phyloP scores from a whole-genome alignment of 2,329 filamentous ascomycete species.

The Calonectria pseudoturangicola region DNA sequence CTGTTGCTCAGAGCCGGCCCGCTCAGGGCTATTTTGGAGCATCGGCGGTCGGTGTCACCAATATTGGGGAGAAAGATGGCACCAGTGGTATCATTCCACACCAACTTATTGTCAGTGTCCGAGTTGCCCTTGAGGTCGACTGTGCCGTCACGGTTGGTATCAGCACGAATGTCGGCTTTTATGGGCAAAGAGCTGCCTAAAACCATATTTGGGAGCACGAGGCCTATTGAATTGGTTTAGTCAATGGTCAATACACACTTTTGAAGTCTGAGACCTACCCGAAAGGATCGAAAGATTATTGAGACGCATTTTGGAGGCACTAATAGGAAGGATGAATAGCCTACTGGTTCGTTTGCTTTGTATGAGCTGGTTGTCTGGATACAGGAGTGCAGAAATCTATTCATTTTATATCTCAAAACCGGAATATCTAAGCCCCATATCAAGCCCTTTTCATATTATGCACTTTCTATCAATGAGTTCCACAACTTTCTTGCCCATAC shows the following conservation, averaged over 20 bases:
- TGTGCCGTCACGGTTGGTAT: constrained; percentile 61
- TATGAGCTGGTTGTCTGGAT: neutral
- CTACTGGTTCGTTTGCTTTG: neutral
- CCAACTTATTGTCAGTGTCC: constrained; percentile 51
- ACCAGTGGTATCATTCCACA: constrained; percentile 52
- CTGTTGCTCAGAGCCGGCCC: constrained; percentile 41
- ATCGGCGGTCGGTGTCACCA: constrained; percentile 58
- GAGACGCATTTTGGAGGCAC: neutral
- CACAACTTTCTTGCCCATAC: neutral
- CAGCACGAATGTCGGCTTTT: constrained; percentile 55
- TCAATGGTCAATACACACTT: no score
- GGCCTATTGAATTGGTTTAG: neutral
- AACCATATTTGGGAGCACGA: neutral
- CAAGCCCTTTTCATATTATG: neutral
- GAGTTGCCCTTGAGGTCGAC: constrained; percentile 48
- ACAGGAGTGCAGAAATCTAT: neutral
- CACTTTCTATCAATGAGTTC: neutral
- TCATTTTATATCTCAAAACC: neutral
- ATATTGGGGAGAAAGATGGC: constrained; percentile 62
- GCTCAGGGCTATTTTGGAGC: constrained; percentile 44
- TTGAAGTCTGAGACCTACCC: neutral
- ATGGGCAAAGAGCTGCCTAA: neutral
- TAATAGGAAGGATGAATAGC: neutral
- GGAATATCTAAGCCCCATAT: no score
- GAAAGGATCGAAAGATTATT: constrained; percentile 6